Percentiles rank a stretch among this genome's conserved stretches.
Evolutionary conservation across 2,329 filamentous ascomycete genomes (phyloP).

Genomic region (Fusarium tuaranense): DNA sequence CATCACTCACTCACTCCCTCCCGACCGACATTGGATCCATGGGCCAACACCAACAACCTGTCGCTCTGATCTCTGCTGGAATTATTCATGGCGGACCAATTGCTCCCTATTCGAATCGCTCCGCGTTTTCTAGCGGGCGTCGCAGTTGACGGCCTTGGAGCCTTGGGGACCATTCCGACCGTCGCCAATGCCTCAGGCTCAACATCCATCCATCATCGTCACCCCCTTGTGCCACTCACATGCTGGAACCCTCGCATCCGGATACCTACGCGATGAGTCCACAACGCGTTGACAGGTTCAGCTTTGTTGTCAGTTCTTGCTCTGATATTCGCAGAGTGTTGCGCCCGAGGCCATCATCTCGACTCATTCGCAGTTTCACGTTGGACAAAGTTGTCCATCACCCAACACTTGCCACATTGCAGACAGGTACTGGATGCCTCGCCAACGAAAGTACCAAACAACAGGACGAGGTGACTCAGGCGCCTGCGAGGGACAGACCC

Average conservation of each 20-base stretch:
- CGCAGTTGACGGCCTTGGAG: not conserved
- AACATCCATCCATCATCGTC: conserved; percentile 28
- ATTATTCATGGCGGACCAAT: conserved; percentile 7
- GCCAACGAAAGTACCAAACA: conserved; percentile 6
- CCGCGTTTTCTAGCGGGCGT: not conserved
- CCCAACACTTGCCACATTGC: conserved; percentile 11
- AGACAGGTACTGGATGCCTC: conserved; percentile 1
- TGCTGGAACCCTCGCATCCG: conserved; percentile 18
- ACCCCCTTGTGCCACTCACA: conserved; percentile 37
- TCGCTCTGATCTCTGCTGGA: not conserved
- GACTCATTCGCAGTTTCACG: not conserved
- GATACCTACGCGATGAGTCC: conserved; percentile 6
- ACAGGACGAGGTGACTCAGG: conserved; percentile 33
- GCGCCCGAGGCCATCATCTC: conserved; percentile 5
- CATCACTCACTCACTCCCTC: conserved; percentile 14
- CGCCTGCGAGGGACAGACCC: conserved; percentile 6
- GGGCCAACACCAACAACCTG: not conserved
- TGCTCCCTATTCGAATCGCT: not conserved
- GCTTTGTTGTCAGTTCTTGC: not conserved
- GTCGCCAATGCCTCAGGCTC: conserved; percentile 28
- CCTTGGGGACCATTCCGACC: conserved; percentile 6
- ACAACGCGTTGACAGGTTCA: conserved; percentile 8
- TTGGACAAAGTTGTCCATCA: conserved; percentile 29
- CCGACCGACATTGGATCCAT: not conserved
- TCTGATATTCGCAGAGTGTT: not conserved